These are phyloP conservation scores for Halenospora varia DNA, from an alignment of 495 filamentous ascomycete genomes.

Conservation along the genomic window DNA sequence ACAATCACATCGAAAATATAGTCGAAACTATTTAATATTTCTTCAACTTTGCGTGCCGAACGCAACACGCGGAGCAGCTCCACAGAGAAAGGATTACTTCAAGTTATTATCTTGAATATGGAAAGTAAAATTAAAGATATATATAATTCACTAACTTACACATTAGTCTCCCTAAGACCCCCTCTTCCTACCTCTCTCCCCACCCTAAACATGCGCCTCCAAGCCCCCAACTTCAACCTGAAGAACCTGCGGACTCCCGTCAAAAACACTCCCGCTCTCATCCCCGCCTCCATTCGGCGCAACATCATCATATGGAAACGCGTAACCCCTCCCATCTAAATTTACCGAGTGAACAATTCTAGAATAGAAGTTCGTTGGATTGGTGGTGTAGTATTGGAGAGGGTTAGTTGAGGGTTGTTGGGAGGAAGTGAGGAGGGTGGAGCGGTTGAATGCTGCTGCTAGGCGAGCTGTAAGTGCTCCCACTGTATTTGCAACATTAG, in stretches of 20 bases:
- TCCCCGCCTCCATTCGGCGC: slow-evolving; percentile 50
- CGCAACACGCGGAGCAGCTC: too few species aligned
- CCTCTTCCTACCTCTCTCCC: too few species aligned
- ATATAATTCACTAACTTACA: too few species aligned
- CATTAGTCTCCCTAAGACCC: too few species aligned
- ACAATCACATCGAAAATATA: too few species aligned
- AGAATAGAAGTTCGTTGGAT: slow-evolving; percentile 68
- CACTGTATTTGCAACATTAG: too few species aligned
- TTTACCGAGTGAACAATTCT: slow-evolving; percentile 61
- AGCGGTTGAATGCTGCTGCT: slow-evolving; percentile 65
- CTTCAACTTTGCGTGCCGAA: too few species aligned
- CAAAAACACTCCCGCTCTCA: slow-evolving; percentile 46
- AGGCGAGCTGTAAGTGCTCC: slow-evolving; percentile 55
- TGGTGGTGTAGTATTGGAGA: slow-evolving; percentile 51
- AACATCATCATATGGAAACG: slow-evolving; percentile 77
- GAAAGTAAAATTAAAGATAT: too few species aligned
- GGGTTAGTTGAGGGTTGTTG: slow-evolving; percentile 53
- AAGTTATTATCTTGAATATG: too few species aligned
- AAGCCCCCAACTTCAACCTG: slow-evolving; percentile 17
- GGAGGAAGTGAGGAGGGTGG: slow-evolving; percentile 48
- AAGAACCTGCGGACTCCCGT: slow-evolving; percentile 18
- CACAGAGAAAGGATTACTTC: too few species aligned
- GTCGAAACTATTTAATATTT: too few species aligned
- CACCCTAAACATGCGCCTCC: too few species aligned
- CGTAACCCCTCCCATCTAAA: slow-evolving; percentile 62